Evolutionary conservation across 2,329 filamentous ascomycete species (phyloP).

Genomic region (Claviceps pazoutovae): DNA sequence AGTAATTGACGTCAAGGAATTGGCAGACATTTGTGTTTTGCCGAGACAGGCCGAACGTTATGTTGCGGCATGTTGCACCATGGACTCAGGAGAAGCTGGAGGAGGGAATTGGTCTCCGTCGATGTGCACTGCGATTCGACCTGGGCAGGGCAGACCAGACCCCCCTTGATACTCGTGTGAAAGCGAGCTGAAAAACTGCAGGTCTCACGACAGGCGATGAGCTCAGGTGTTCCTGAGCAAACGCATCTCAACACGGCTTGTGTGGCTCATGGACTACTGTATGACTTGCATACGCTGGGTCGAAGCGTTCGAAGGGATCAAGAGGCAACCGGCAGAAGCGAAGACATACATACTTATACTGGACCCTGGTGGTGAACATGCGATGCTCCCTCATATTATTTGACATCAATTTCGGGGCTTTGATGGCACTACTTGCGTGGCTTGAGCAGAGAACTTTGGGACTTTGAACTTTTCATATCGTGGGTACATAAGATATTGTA

Average conservation of each 20-base stretch:
- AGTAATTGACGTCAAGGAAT: too few relatives aligned
- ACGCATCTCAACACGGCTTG: too few relatives aligned
- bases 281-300: conserved; percentile 8
- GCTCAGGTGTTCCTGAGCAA: too few relatives aligned
- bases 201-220: background rate
- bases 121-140: background rate
- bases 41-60: too few relatives aligned
- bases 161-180: background rate
- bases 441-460: conserved; percentile 12
- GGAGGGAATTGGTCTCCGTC: background rate
- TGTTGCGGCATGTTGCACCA: too few relatives aligned
- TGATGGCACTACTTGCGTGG: conserved; percentile 24
- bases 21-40: too few relatives aligned
- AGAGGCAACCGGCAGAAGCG: conserved; percentile 8
- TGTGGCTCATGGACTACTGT: conserved; percentile 2
- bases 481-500: too few relatives aligned
- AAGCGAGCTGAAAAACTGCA: conserved; percentile 10
- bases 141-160: background rate
- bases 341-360: background rate
- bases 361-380: background rate
- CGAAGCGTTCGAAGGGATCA: conserved; percentile 9
- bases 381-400: conserved; percentile 25
- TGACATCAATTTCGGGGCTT: background rate
- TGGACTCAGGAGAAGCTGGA: background rate
- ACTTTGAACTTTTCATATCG: conserved; percentile 2